Conservation (phyloP, 164 flowering plant species). For the Annona cherimola region DNA sequence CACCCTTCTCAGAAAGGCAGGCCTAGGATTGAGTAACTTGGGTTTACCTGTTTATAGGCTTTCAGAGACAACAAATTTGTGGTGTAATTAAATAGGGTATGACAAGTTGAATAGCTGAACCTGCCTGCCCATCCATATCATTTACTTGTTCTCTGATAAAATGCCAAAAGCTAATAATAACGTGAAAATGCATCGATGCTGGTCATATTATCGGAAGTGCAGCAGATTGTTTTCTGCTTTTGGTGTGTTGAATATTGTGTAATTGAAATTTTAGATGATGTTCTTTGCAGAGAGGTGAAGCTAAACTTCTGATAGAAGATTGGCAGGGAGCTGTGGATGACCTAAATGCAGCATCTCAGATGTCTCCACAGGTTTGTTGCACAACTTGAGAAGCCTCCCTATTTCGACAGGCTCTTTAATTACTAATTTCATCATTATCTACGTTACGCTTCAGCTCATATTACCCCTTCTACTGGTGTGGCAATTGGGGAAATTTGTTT, state of each 20-base stretch:
- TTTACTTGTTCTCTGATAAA: too few relatives aligned
- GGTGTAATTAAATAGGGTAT: too few relatives aligned
- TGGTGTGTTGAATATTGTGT: neutral
- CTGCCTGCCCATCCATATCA: too few relatives aligned
- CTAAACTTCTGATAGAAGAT: slow-evolving; percentile 84
- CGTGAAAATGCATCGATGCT: neutral
- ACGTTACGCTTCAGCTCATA: neutral
- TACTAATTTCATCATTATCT: neutral
- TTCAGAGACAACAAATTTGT: too few relatives aligned
- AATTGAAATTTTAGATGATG: neutral
- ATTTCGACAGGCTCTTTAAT: neutral
- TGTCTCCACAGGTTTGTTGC: slow-evolving; percentile 83
- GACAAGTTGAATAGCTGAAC: too few relatives aligned
- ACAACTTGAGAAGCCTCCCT: neutral
- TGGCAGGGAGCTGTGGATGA: slow-evolving; percentile 98
- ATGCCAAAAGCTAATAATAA: too few relatives aligned
- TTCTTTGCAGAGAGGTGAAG: slow-evolving; percentile 85
- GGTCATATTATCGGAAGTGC: neutral
- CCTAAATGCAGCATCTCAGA: slow-evolving; percentile 79
- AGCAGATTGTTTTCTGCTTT: neutral
- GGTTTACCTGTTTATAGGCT: too few relatives aligned
- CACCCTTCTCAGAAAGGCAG: too few relatives aligned
- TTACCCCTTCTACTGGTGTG: neutral
- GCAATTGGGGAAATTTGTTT: neutral
- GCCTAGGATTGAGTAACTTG: too few relatives aligned